These are phyloP conservation scores for Dioscorea dumetorum DNA, from an alignment of 106 monocot species.

Conservation along the genomic window DNA sequence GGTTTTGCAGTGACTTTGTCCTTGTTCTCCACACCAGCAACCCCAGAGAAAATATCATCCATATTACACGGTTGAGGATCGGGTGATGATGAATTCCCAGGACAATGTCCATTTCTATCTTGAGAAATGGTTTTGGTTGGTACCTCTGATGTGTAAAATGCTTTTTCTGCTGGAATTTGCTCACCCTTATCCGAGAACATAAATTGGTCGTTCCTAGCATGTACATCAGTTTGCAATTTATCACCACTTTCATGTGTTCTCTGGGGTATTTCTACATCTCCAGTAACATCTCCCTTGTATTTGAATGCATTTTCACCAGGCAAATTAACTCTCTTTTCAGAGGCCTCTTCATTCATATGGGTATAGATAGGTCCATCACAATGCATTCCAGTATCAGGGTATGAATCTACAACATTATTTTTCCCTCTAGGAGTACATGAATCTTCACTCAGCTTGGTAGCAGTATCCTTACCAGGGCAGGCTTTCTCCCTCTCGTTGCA, in stretches of 20 bases:
- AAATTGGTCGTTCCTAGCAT: conserved; percentile 2
- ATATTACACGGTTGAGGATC: background rate
- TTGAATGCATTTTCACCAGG: background rate
- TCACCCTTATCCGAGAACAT: conserved; percentile 8
- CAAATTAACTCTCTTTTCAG: conserved; percentile 11
- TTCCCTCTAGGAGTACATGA: background rate
- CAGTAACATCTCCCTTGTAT: background rate
- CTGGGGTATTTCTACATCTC: background rate
- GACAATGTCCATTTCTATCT: conserved; percentile 4
- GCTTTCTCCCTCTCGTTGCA: conserved; percentile 4
- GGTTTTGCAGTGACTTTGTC: background rate
- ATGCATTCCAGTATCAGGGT: conserved; percentile 5
- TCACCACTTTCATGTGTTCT: background rate
- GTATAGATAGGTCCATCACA: conserved; percentile 10
- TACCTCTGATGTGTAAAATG: background rate
- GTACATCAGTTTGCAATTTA: background rate
- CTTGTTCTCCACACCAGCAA: conserved; percentile 7
- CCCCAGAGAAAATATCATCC: background rate
- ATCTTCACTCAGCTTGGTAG: conserved; percentile 5
- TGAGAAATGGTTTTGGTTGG: background rate
- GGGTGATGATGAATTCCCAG: conserved; percentile 1
- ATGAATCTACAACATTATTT: background rate
- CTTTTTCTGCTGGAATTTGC: conserved; percentile 1
- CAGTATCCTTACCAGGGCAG: background rate
- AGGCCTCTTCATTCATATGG: background rate